phyloP scores from a whole-genome alignment of 257 asterid genomes.

The Leonotis leonurus region DNA sequence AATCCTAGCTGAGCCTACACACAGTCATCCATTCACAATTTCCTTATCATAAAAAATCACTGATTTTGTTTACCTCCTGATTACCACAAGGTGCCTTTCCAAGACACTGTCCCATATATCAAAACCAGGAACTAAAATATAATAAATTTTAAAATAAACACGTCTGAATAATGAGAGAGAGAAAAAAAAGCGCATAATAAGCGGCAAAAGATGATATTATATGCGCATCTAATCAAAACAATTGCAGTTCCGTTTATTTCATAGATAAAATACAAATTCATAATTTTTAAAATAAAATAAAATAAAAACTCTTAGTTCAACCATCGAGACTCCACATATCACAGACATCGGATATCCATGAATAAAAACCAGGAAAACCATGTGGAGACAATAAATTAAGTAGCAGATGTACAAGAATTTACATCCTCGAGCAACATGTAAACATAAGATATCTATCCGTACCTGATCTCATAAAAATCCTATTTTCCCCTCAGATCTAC shows the following conservation, averaged over 20 bases:
- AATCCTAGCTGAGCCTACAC: conserved; percentile 99
- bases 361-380: not conserved
- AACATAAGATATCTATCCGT: conserved; percentile 11
- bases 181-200: not conserved
- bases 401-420: not conserved
- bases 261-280: no score
- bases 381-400: not conserved
- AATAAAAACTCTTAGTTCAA: not conserved
- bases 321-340: not conserved
- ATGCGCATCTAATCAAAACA: not conserved
- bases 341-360: not conserved
- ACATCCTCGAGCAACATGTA: not conserved
- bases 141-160: not conserved
- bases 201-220: not conserved
- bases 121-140: not conserved
- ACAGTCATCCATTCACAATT: conserved; percentile 66
- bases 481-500: conserved; percentile 45
- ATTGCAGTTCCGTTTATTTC: not conserved
- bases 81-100: conserved; percentile 18
- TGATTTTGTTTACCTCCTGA: conserved; percentile 32
- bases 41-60: conserved; percentile 34
- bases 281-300: no score
- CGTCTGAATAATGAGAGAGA: not conserved
- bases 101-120: conserved; percentile 2
- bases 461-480: conserved; percentile 28